Conservation (phyloP, 2,329 filamentous ascomycete genomes). For the Nothomitra cinnamomea region DNA sequence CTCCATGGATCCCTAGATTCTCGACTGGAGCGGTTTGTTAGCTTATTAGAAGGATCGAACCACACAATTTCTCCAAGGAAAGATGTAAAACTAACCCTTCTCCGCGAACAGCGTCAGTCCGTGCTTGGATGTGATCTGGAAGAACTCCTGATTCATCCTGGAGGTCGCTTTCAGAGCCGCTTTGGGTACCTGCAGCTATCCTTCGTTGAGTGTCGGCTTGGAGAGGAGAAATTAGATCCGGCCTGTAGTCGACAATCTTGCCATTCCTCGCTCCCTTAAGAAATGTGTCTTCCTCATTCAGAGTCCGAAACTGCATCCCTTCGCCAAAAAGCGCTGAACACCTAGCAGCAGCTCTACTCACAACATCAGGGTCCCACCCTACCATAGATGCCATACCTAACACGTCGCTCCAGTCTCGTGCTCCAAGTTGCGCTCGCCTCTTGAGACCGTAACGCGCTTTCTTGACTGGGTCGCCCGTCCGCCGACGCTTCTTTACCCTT, state of each 20-base stretch:
- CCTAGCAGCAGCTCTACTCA: slow-evolving; percentile 53
- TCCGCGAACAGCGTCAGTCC: background rate
- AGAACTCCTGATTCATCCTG: background rate
- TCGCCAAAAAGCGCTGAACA: slow-evolving; percentile 63
- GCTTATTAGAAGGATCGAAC: background rate
- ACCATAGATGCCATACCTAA: slow-evolving; percentile 60
- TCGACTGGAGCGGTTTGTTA: background rate
- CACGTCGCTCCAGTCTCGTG: slow-evolving; percentile 74
- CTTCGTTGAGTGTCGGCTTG: background rate
- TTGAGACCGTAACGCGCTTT: background rate
- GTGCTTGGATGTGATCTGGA: background rate
- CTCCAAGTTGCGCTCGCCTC: slow-evolving; percentile 18
- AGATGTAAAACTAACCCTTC: background rate
- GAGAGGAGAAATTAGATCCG: background rate
- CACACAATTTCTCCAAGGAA: background rate
- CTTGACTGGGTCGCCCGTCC: background rate
- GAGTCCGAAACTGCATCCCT: slow-evolving; percentile 44
- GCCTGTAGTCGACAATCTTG: background rate
- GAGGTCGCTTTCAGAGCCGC: background rate
- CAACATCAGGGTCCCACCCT: slow-evolving; percentile 46
- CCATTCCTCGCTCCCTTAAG: slow-evolving; percentile 12
- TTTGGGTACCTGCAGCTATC: background rate
- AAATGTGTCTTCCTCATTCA: slow-evolving; percentile 18
- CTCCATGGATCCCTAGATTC: background rate
- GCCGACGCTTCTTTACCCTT: background rate